Base-by-base conservation (phyloP, 441 rosid species). In the Bruguiera hainesii region DNA sequence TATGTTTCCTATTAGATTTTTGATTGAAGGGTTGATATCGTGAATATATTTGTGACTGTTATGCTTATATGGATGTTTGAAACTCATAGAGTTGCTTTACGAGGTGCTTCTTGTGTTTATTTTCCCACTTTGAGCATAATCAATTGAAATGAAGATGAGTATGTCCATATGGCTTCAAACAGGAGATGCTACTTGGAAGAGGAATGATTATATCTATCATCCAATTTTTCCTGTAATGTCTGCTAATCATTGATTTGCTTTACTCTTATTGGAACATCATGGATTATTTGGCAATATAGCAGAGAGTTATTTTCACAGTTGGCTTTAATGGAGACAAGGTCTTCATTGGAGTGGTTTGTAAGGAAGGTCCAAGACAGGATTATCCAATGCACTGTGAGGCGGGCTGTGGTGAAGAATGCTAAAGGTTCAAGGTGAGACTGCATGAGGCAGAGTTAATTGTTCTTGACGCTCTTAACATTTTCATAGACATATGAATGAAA, bases 331-430 rank as follows among this genome's bases (percentile, higher is more conserved):
- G 88, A 86, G 77, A 76, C 83, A 72, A 69, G 80, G 63, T 83
- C 91, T 66, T 72, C 95, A 64, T 57, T 95, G 73, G 86, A 83
- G 78, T 85, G 97, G 95, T 75, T 95, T 55, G 77, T 87, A 2
- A 73, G 84, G 57, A 87, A 85, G 77, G 88, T 86, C 69, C 90
- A 83, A 80, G 87, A 89, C 25, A 85, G 90, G 80, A 82, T 90
- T 64, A 69, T 87, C 66, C 72, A 82, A 59, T 82, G 78, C 72
- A 87, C 90, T 64, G 75, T 92, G 79, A 87, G 89, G 83, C 83
- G 71, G 62, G 68, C 52, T 61, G 67, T 85, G 33, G 89, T 80
- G 70, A 84, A 81, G 78, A 73, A 58, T 75, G 86, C 85, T 49
- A 81, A 82, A 63, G 86, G 77, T 66, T 75, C 88, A 66, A 85